These are phyloP conservation scores for Kluyveromyces wickerhamii DNA, from an alignment of 805 yeast genomes.

Conservation along the genomic window DNA sequence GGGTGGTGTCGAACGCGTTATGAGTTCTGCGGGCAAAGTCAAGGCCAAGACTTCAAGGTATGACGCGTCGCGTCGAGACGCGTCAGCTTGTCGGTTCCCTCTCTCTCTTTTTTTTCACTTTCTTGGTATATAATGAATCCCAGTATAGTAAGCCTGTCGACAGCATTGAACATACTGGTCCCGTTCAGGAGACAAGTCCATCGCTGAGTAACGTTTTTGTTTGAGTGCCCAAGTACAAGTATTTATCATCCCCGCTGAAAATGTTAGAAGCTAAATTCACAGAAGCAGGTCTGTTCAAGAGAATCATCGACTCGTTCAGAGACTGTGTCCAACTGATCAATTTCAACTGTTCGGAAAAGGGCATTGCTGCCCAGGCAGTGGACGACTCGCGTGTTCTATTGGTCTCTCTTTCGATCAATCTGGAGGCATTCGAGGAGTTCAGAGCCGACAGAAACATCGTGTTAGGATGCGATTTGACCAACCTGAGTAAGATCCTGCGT, in stretches of 20 bases:
- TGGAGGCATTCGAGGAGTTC: slow-evolving; percentile 81
- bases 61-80: background rate
- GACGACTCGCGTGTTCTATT: slow-evolving; percentile 94
- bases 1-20: too few species aligned
- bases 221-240: too few species aligned
- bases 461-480: slow-evolving; percentile 81
- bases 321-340: slow-evolving; percentile 94
- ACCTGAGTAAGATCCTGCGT: slow-evolving; percentile 80
- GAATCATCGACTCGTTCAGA: slow-evolving; percentile 85
- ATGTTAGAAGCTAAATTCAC: slow-evolving; percentile 98
- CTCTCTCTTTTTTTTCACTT: background rate
- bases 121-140: background rate
- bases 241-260: too few species aligned
- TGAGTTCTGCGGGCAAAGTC: too few species aligned
- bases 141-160: too few species aligned
- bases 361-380: slow-evolving; percentile 94
- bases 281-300: slow-evolving; percentile 85
- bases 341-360: slow-evolving; percentile 92
- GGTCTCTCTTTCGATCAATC: slow-evolving; percentile 80
- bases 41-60: background rate
- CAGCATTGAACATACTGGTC: too few species aligned
- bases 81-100: background rate
- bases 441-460: slow-evolving; percentile 94
- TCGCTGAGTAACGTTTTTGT: too few species aligned
- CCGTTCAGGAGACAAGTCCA: too few species aligned